Conservation (phyloP, 345 rosid genomes). For the Eucalyptus pauciflora region DNA sequence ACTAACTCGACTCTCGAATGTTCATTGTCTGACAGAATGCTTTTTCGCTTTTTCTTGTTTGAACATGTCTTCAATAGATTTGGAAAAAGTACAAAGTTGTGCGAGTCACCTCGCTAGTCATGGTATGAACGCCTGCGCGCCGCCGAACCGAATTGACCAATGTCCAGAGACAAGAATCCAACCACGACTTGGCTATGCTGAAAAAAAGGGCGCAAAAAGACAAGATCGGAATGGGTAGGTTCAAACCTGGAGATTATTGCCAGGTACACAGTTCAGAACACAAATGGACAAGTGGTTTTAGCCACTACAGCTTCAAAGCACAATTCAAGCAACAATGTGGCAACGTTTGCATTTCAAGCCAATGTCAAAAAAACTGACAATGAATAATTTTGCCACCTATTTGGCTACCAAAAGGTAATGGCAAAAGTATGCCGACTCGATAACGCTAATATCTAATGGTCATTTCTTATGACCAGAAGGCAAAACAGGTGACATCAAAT, state of each 20-base stretch:
- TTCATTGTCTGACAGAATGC: not conserved
- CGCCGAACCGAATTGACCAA: not conserved
- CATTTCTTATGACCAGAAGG: not conserved
- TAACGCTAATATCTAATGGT: not conserved
- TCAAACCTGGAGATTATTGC: not conserved
- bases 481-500: not conserved
- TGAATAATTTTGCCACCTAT: not conserved
- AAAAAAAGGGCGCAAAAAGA: not conserved
- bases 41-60: not conserved
- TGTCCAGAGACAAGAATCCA: not conserved
- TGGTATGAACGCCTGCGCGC: not conserved
- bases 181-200: not conserved
- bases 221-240: not conserved
- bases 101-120: not conserved
- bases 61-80: not conserved
- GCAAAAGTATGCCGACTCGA: not conserved
- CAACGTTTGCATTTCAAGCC: not conserved
- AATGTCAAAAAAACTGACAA: not conserved
- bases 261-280: not conserved
- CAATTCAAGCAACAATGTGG: not conserved
- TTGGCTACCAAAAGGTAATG: not conserved
- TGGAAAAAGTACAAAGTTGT: not conserved
- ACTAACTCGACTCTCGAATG: not conserved
- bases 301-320: not conserved
- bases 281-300: not conserved